Conservation (phyloP, 116 monocot species). For the Dioscorea cayenensis region DNA sequence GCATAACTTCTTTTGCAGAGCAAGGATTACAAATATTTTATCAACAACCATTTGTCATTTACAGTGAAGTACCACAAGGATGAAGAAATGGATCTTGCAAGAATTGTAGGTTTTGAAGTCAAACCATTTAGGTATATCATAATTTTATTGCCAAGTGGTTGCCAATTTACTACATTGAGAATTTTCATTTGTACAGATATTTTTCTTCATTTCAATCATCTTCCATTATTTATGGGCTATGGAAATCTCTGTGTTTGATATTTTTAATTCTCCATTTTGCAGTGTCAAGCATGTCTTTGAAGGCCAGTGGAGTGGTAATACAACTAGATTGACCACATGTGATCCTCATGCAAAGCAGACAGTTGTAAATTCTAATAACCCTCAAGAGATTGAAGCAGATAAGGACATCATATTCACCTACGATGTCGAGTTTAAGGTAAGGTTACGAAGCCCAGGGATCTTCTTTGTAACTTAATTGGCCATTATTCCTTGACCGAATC, state of each 20-base stretch:
- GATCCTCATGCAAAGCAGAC: constrained; percentile 68
- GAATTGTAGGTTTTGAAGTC: constrained; percentile 92
- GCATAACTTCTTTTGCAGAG: constrained; percentile 32
- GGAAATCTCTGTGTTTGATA: not conserved
- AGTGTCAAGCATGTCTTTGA: constrained; percentile 84
- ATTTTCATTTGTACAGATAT: no score
- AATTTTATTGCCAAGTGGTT: not conserved
- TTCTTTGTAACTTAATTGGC: no score
- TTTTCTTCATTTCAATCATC: no score
- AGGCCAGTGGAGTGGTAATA: constrained; percentile 65
- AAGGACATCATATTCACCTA: constrained; percentile 92
- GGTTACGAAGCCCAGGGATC: not conserved
- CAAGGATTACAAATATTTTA: constrained; percentile 72
- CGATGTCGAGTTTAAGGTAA: constrained; percentile 79
- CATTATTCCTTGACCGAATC: not conserved
- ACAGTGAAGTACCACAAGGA: constrained; percentile 87
- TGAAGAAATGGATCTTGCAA: constrained; percentile 47
- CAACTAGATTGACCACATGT: constrained; percentile 64
- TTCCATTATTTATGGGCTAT: no score
- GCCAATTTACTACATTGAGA: no score
- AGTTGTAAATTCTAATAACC: constrained; percentile 61
- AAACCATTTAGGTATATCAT: constrained; percentile 63
- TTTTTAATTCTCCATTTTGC: constrained; percentile 3
- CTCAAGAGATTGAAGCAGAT: constrained; percentile 76
- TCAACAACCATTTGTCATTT: constrained; percentile 90